Conservation (phyloP, 768 basidiomycete genomes). For the Collybia nuda region DNA sequence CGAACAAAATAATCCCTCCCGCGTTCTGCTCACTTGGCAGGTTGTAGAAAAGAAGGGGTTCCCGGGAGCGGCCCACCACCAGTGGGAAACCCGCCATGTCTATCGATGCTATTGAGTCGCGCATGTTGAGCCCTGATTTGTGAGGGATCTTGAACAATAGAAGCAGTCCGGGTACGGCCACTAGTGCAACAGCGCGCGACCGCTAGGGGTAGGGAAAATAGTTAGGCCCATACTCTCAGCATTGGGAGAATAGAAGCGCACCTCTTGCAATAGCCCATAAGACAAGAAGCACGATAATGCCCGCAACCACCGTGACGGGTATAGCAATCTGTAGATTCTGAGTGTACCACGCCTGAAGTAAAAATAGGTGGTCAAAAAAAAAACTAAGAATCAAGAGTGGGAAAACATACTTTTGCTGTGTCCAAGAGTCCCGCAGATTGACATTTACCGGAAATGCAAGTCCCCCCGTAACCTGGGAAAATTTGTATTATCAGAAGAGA, state of each 20-base stretch:
- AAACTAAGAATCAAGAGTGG: conserved; percentile 5
- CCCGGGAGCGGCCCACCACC: conserved; percentile 14
- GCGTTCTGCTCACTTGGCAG: conserved; percentile 18
- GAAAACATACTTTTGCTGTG: conserved; percentile 53
- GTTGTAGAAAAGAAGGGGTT: conserved; percentile 9
- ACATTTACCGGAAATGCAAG: conserved; percentile 63
- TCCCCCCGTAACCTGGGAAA: conserved; percentile 64
- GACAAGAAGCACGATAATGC: conserved; percentile 57
- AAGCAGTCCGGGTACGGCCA: conserved; percentile 12
- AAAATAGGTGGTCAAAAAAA: conserved; percentile 6
- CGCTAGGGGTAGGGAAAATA: conserved; percentile 20
- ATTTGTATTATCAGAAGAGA: conserved; percentile 9
- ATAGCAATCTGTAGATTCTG: conserved; percentile 80
- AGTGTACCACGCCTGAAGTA: conserved; percentile 65
- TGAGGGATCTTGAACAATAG: conserved; percentile 8
- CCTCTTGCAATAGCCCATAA: conserved; percentile 49
- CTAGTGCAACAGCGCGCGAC: conserved; percentile 32
- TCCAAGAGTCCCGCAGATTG: conserved; percentile 55
- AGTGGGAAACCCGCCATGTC: conserved; percentile 15
- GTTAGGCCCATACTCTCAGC: background rate
- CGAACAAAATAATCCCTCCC: background rate
- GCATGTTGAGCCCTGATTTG: conserved; percentile 13
- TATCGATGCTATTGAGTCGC: conserved; percentile 19
- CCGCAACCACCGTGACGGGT: conserved; percentile 74
- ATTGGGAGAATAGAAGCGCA: conserved; percentile 22